Evolutionary conservation across 192 early-diverging fungal species (phyloP).

Genomic region (Coemansia sp.): DNA sequence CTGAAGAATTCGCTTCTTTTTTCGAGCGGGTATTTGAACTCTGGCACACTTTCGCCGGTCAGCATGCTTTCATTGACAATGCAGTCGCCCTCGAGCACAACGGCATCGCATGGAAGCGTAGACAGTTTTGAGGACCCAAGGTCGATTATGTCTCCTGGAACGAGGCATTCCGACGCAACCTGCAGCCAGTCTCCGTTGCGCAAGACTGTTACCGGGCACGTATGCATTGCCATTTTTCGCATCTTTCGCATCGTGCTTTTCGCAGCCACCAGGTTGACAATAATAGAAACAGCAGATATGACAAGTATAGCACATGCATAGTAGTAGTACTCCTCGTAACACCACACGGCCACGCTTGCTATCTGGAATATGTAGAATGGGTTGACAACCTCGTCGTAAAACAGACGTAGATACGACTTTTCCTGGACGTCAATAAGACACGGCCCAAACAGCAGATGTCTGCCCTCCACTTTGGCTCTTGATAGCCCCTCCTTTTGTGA

Average conservation of each 20-base stretch:
- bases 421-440: constrained; percentile 71
- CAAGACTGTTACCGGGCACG: constrained; percentile 70
- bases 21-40: constrained; percentile 77
- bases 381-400: constrained; percentile 71
- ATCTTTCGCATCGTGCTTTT: constrained; percentile 65
- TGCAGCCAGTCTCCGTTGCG: constrained; percentile 55
- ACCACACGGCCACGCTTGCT: constrained; percentile 78
- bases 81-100: constrained; percentile 88
- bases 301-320: constrained; percentile 89
- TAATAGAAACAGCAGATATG: constrained; percentile 78
- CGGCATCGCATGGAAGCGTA: constrained; percentile 84
- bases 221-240: constrained; percentile 78
- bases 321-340: constrained; percentile 88
- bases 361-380: constrained; percentile 83
- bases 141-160: constrained; percentile 94
- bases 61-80: constrained; percentile 98
- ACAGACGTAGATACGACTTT: constrained; percentile 61
- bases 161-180: constrained; percentile 68
- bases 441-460: constrained; percentile 63
- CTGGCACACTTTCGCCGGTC: constrained; percentile 94
- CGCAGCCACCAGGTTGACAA: constrained; percentile 76
- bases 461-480: constrained; percentile 49
- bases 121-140: constrained; percentile 55
- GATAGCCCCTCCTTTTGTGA: constrained; percentile 51
- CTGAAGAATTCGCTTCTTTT: constrained; percentile 6